Evolutionary conservation across 2,329 filamentous ascomycete species (phyloP).

Genomic region (Clarireedia monteithiana): DNA sequence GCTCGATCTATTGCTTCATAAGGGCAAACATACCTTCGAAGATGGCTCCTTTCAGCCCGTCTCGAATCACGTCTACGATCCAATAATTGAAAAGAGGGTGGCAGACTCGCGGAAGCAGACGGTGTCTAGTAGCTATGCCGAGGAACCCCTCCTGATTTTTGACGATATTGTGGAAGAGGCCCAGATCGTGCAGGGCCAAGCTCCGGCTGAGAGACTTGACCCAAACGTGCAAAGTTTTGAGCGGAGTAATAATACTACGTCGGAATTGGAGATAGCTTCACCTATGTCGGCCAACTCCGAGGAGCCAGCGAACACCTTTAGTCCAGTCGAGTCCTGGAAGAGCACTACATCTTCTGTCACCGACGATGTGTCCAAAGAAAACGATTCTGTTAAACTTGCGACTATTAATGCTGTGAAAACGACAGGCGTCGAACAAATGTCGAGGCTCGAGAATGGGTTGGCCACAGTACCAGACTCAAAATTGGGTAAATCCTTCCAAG

Average conservation of each 20-base stretch:
- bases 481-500: not conserved
- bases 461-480: not conserved
- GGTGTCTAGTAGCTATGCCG: not conserved
- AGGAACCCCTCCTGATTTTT: not conserved
- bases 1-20: slow-evolving; percentile 24
- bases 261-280: not conserved
- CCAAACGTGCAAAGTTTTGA: too few species aligned
- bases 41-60: slow-evolving; percentile 12
- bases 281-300: not conserved
- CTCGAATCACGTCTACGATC: not conserved
- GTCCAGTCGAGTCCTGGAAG: not conserved
- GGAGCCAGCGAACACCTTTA: not conserved
- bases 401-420: not conserved
- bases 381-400: too few species aligned
- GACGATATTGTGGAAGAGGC: not conserved
- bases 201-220: not conserved
- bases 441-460: too few species aligned
- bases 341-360: not conserved
- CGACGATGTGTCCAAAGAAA: not conserved
- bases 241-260: too few species aligned
- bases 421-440: too few species aligned
- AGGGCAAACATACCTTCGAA: slow-evolving; percentile 25
- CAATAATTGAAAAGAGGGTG: too few species aligned
- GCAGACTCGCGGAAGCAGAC: not conserved
- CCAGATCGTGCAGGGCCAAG: not conserved